Percentiles rank a stretch among this genome's conserved stretches.
phyloP scores from a whole-genome alignment of 371 early-diverging fungal species.

The Apophysomyces ossiformis region DNA sequence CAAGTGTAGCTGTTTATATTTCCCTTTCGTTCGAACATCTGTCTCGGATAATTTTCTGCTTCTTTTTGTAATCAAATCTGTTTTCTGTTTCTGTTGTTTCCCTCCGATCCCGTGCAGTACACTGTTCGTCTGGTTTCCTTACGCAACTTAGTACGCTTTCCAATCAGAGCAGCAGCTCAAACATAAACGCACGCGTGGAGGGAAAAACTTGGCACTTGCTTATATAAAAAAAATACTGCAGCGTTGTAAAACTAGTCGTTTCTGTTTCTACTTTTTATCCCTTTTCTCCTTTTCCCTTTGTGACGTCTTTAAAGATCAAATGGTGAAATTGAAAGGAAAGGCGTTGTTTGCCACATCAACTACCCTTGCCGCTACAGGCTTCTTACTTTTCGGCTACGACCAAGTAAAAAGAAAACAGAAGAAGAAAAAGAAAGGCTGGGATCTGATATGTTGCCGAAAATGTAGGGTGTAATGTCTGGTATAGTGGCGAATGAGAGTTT shows the following conservation, averaged over 20 bases:
- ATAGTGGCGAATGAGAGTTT: constrained; percentile 34
- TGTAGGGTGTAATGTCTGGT: constrained; percentile 44
- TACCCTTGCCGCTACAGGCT: constrained; percentile 37
- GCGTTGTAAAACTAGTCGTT: not conserved
- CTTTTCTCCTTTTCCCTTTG: not conserved
- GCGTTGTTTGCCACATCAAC: constrained; percentile 36
- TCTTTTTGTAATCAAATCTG: not conserved
- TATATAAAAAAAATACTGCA: not conserved
- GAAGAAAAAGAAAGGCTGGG: not conserved
- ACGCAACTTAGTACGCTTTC: not conserved
- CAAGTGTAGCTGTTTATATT: too few relatives aligned
- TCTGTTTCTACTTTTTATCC: not conserved
- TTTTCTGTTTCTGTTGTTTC: not conserved
- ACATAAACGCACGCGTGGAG: constrained; percentile 3
- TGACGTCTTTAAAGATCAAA: not conserved
- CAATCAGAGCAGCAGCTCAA: constrained; percentile 1
- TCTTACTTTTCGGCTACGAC: constrained; percentile 47
- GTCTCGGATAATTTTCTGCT: constrained; percentile 5
- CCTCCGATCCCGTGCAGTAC: too few relatives aligned
- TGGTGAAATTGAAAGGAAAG: constrained; percentile 31
- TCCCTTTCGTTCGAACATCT: too few relatives aligned
- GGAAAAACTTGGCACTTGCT: not conserved
- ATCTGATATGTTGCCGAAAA: not conserved
- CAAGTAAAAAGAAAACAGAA: constrained; percentile 21
- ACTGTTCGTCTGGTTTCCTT: not conserved